Evolutionary conservation across 768 basidiomycete species (phyloP).

Genomic region (Coprinopsis strossmayeri): DNA sequence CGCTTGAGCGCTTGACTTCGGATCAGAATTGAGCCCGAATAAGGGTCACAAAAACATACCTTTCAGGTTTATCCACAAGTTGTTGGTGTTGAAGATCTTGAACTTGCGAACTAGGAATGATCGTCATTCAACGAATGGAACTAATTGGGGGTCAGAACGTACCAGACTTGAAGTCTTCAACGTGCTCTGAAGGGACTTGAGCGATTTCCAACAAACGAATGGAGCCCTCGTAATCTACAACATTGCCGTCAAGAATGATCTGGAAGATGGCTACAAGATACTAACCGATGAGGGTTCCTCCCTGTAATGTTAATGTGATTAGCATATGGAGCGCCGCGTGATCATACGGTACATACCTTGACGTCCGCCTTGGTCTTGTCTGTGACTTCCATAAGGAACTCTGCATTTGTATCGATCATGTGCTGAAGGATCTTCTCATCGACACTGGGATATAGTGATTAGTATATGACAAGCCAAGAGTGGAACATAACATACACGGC

Average conservation of each 20-base stretch:
- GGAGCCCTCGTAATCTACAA: slow-evolving; percentile 80
- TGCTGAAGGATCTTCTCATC: slow-evolving; percentile 73
- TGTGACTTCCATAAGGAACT: slow-evolving; percentile 87
- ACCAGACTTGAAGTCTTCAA: slow-evolving; percentile 91
- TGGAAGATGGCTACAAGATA: no score
- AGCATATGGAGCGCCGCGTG: neutral
- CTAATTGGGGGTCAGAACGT: slow-evolving; percentile 10
- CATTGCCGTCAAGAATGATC: no score
- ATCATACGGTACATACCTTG: slow-evolving; percentile 16
- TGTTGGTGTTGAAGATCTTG: slow-evolving; percentile 91
- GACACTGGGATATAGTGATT: slow-evolving; percentile 36
- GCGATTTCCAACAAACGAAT: slow-evolving; percentile 90
- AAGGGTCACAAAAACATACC: slow-evolving; percentile 28
- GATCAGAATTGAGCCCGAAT: neutral
- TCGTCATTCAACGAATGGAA: slow-evolving; percentile 7
- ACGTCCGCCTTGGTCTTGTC: slow-evolving; percentile 82
- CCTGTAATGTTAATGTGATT: slow-evolving; percentile 49
- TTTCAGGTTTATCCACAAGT: slow-evolving; percentile 73
- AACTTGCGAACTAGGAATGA: slow-evolving; percentile 69
- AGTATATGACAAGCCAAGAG: slow-evolving; percentile 7
- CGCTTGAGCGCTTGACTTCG: slow-evolving; percentile 67
- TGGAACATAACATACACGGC: slow-evolving; percentile 52
- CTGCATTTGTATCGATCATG: slow-evolving; percentile 67
- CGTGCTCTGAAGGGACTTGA: slow-evolving; percentile 88
- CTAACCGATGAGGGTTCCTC: slow-evolving; percentile 74